These are phyloP conservation scores for Backusella macrospora DNA, from an alignment of 192 early-diverging fungal genomes.

Conservation along the genomic window DNA sequence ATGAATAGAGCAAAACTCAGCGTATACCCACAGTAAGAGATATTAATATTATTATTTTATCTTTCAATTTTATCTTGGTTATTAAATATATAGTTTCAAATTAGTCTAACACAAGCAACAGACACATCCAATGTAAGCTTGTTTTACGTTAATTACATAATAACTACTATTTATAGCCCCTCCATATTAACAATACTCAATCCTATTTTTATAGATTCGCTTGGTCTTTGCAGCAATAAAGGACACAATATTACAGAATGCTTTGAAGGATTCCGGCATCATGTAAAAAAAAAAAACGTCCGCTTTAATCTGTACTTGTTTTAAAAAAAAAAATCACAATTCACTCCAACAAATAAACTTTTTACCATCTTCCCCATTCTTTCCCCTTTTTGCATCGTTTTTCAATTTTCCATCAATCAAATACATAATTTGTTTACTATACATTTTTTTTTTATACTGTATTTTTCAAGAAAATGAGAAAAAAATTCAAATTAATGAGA, in stretches of 20 bases:
- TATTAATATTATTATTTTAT: neutral
- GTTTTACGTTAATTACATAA: neutral
- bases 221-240: slow-evolving; percentile 93
- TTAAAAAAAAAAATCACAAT: neutral
- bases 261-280: slow-evolving; percentile 78
- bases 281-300: slow-evolving; percentile 28
- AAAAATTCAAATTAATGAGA: no score
- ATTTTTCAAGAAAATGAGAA: no score
- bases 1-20: slow-evolving; percentile 80
- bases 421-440: no score
- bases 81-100: neutral
- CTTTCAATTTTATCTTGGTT: no score
- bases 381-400: neutral
- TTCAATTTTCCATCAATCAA: no score
- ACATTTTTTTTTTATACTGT: no score
- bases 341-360: neutral
- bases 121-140: slow-evolving; percentile 81
- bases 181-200: no score
- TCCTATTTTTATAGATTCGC: slow-evolving; percentile 55
- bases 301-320: slow-evolving; percentile 10
- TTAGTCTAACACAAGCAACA: slow-evolving; percentile 86
- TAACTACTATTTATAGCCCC: neutral
- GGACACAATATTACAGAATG: slow-evolving; percentile 89
- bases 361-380: neutral
- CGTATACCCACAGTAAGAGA: slow-evolving; percentile 79